phyloP scores from a whole-genome alignment of 768 basidiomycete species.

The Boletus speciosus region DNA sequence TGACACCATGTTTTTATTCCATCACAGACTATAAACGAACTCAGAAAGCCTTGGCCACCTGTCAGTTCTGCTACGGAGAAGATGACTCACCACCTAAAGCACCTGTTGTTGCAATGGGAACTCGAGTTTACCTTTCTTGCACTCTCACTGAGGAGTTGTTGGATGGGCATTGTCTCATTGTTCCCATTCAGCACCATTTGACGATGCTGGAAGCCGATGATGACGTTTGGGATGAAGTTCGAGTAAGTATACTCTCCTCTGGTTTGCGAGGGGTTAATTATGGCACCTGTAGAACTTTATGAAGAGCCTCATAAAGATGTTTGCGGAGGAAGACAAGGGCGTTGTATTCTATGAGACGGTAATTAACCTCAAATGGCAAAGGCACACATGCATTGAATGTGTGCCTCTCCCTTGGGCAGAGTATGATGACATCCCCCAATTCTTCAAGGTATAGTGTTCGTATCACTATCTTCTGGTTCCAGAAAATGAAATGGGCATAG shows the following conservation, averaged over 20 bases:
- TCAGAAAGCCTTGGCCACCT: constrained; percentile 82
- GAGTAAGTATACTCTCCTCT: constrained; percentile 46
- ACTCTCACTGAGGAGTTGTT: constrained; percentile 86
- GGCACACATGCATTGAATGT: constrained; percentile 91
- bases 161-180: constrained; percentile 89
- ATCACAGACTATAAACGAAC: constrained; percentile 86
- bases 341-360: constrained; percentile 96
- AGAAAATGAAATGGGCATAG: constrained; percentile 34
- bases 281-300: constrained; percentile 53
- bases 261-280: not conserved
- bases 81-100: constrained; percentile 88
- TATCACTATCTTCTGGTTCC: not conserved
- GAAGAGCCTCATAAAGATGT: constrained; percentile 97
- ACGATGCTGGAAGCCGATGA: constrained; percentile 92
- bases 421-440: constrained; percentile 85
- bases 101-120: constrained; percentile 87
- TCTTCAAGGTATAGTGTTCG: constrained; percentile 67
- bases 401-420: constrained; percentile 88
- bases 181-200: constrained; percentile 92
- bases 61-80: constrained; percentile 88
- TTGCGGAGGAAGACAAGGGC: constrained; percentile 87
- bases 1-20: not conserved
- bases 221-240: constrained; percentile 97
- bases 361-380: constrained; percentile 79
- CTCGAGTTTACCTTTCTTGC: constrained; percentile 86